These are phyloP conservation scores for Fusarium continuum DNA, from an alignment of 2,329 filamentous ascomycete species.

Conservation along the genomic window DNA sequence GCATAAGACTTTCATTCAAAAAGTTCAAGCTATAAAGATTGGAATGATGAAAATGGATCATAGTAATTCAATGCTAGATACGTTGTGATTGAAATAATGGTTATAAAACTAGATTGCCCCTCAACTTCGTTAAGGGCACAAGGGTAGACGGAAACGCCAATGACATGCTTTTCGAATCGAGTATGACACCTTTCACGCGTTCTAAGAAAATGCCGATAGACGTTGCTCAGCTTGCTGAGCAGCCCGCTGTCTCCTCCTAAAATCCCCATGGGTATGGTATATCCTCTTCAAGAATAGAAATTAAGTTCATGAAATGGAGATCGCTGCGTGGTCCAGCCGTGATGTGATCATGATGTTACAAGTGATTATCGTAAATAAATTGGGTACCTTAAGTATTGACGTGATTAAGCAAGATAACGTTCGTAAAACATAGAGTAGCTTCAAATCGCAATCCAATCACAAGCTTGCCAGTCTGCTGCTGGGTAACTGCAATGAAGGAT, in stretches of 20 bases:
- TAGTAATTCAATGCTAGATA: neutral
- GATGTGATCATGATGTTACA: conserved; percentile 42
- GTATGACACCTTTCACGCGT: conserved; percentile 22
- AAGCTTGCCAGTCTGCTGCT: conserved; percentile 66
- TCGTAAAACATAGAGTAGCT: conserved; percentile 24
- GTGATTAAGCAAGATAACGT: conserved; percentile 15
- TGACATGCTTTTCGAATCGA: conserved; percentile 23
- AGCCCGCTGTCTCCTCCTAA: conserved; percentile 37
- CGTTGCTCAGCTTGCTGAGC: conserved; percentile 1
- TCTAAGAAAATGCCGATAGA: conserved; percentile 17
- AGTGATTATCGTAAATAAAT: conserved; percentile 23
- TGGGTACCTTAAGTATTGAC: conserved; percentile 7
- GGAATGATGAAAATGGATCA: neutral
- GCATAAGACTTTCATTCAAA: neutral
- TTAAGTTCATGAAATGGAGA: conserved; percentile 32
- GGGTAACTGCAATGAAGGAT: conserved; percentile 67
- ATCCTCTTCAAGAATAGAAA: conserved; percentile 41
- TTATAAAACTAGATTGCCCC: conserved; percentile 6
- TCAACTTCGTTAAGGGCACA: neutral
- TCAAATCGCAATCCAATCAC: conserved; percentile 47
- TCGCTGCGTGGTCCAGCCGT: conserved; percentile 37
- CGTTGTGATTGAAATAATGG: conserved; percentile 4
- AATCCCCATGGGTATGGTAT: conserved; percentile 48
- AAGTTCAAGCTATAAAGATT: neutral
- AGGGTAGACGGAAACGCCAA: conserved; percentile 21